Conservation (phyloP, 768 basidiomycete species). For the Polyporus arcularius region DNA sequence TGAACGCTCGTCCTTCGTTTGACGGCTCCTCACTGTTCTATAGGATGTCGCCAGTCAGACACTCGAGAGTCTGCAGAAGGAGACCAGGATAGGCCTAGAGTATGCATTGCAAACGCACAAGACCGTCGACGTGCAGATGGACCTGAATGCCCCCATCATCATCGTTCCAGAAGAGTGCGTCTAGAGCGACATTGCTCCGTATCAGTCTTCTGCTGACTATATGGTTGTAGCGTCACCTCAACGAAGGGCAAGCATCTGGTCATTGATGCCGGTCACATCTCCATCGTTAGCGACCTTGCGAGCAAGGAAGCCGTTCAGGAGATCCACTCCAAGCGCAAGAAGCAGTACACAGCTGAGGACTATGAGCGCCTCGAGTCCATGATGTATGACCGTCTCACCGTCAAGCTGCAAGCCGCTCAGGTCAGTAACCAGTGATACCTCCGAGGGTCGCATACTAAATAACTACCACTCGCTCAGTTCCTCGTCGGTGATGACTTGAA, state of each 20-base stretch:
- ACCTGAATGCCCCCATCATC: slow-evolving; percentile 95
- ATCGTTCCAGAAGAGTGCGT: slow-evolving; percentile 91
- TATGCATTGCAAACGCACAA: slow-evolving; percentile 92
- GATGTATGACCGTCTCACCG: slow-evolving; percentile 91
- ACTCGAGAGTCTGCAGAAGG: slow-evolving; percentile 88
- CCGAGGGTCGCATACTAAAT: not conserved
- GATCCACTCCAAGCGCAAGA: slow-evolving; percentile 80
- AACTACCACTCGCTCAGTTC: slow-evolving; percentile 53
- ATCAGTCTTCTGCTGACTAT: not conserved
- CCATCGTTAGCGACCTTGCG: slow-evolving; percentile 87
- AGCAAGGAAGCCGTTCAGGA: slow-evolving; percentile 77
- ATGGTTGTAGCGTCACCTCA: slow-evolving; percentile 62
- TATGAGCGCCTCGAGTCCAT: slow-evolving; percentile 82
- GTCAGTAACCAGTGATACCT: slow-evolving; percentile 41
- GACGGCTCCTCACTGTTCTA: not conserved
- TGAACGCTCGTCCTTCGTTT: not conserved
- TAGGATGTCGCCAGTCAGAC: slow-evolving; percentile 92
- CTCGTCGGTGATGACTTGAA: slow-evolving; percentile 84
- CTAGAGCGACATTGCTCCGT: not conserved
- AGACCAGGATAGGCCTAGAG: slow-evolving; percentile 92
- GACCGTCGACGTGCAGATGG: slow-evolving; percentile 94
- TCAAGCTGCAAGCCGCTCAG: slow-evolving; percentile 88
- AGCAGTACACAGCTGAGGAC: slow-evolving; percentile 86
- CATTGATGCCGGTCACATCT: slow-evolving; percentile 95
- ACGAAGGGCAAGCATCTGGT: slow-evolving; percentile 83